These are phyloP conservation scores for Paxillus ammoniavirescens DNA, from an alignment of 768 basidiomycete genomes.

Conservation along the genomic window DNA sequence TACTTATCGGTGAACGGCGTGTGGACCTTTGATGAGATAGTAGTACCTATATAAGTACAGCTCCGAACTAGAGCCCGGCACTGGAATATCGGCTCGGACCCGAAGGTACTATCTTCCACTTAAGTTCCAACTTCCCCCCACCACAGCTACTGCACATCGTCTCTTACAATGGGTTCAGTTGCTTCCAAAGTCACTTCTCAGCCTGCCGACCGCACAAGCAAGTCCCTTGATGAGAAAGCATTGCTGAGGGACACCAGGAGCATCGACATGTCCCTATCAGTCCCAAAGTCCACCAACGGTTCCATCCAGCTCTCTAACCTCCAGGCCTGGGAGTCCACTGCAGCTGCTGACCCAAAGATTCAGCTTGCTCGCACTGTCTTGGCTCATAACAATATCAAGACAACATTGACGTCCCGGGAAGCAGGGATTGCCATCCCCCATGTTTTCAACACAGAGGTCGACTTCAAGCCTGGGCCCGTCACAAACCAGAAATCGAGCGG, in stretches of 20 bases:
- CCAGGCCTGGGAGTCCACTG: constrained; percentile 63
- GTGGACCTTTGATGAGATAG: too few relatives aligned
- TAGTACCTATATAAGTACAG: not conserved
- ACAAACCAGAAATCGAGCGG: constrained; percentile 89
- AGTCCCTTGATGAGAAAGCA: constrained; percentile 28
- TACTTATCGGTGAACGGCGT: constrained; percentile 1
- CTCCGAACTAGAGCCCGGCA: not conserved
- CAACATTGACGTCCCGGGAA: constrained; percentile 60
- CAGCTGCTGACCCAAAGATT: constrained; percentile 54
- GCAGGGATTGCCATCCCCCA: constrained; percentile 64
- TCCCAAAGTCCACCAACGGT: constrained; percentile 52
- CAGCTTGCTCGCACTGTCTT: constrained; percentile 78
- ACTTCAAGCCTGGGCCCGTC: constrained; percentile 79
- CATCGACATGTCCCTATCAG: constrained; percentile 1
- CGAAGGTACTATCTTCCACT: constrained; percentile 5
- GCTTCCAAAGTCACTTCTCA: constrained; percentile 24
- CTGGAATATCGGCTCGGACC: not conserved
- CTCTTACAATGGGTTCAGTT: constrained; percentile 23
- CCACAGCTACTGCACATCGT: not conserved
- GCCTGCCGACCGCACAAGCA: constrained; percentile 16
- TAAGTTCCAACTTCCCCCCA: constrained; percentile 5
- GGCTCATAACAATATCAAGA: constrained; percentile 62
- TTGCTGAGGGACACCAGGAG: not conserved
- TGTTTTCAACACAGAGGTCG: constrained; percentile 80
- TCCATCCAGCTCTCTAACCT: constrained; percentile 58